Percentiles rank a stretch among this genome's conserved stretches.
These are phyloP conservation scores for Salix udensis DNA, from an alignment of 345 rosid genomes.

Conservation along the genomic window DNA sequence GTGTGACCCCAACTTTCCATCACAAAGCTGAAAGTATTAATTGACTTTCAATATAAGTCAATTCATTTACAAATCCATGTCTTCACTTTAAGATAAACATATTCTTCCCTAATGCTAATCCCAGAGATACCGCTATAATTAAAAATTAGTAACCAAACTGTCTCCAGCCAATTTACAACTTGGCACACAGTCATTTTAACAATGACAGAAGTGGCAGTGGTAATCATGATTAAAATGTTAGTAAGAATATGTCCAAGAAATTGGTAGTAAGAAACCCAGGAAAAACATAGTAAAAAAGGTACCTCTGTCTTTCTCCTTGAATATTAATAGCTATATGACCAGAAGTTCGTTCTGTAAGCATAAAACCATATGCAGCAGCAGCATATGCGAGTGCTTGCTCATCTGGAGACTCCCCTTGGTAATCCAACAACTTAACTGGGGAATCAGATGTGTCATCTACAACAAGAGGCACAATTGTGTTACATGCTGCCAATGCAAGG, in stretches of 20 bases:
- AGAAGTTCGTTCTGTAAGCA: conserved; percentile 17
- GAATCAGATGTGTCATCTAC: conserved; percentile 67
- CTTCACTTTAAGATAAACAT: too few species aligned
- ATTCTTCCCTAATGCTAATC: too few species aligned
- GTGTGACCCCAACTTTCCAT: not conserved
- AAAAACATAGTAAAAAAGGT: conserved; percentile 6
- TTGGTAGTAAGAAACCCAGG: not conserved
- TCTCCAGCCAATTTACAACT: too few species aligned
- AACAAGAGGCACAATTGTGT: conserved; percentile 81
- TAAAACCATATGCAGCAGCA: not conserved
- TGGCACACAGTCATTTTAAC: not conserved
- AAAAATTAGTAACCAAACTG: too few species aligned
- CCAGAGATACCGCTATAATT: too few species aligned
- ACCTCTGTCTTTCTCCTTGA: conserved; percentile 87
- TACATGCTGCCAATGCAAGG: conserved; percentile 96
- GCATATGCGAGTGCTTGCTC: not conserved
- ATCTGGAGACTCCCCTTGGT: conserved; percentile 2
- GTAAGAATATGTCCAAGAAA: not conserved
- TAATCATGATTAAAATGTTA: not conserved
- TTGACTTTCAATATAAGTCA: not conserved
- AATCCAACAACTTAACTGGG: conserved; percentile 59
- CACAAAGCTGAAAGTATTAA: not conserved
- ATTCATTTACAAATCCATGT: not conserved
- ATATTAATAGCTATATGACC: conserved; percentile 86
- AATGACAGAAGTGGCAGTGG: not conserved